phyloP scores from a whole-genome alignment of 2,329 filamentous ascomycete species.

The Elsinoe necatrix region DNA sequence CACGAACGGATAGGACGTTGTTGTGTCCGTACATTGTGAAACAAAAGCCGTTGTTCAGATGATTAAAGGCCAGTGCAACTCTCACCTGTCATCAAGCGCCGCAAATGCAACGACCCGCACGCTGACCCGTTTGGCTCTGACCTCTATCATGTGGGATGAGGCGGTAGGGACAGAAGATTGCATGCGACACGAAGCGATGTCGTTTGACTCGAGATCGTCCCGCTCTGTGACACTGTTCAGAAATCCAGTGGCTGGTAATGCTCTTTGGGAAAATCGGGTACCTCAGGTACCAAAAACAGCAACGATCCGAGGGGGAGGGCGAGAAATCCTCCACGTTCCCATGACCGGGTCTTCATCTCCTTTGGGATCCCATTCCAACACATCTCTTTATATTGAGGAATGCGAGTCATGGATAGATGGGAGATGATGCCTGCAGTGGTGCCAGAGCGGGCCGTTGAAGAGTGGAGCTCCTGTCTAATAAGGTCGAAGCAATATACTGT shows the following conservation, averaged over 20 bases:
- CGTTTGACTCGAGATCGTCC: not conserved
- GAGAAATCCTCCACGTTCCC: conserved; percentile 5
- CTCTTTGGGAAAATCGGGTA: not conserved
- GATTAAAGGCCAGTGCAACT: not conserved
- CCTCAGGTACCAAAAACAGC: not conserved
- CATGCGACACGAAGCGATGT: conserved; percentile 2
- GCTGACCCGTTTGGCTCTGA: not conserved
- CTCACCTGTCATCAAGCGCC: conserved; percentile 4
- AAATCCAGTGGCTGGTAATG: conserved; percentile 7
- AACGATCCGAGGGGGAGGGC: conserved; percentile 9
- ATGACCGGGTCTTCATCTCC: conserved; percentile 10
- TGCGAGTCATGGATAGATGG: conserved; percentile 11
- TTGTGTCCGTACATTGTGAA: conserved; percentile 11
- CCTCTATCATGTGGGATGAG: not conserved
- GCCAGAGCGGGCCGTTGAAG: conserved; percentile 3
- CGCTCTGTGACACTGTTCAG: conserved; percentile 1
- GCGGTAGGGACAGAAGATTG: not conserved
- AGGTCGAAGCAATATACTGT: not conserved
- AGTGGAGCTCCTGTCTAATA: not conserved
- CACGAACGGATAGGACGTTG: not conserved
- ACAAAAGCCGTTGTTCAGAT: conserved; percentile 15
- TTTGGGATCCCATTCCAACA: conserved; percentile 8
- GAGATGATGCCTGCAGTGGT: not conserved
- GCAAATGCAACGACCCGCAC: not conserved
- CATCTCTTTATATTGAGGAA: conserved; percentile 8